These are phyloP conservation scores for Geotrichum fermentans DNA, from an alignment of 1,139 yeast genomes.

Conservation along the genomic window DNA sequence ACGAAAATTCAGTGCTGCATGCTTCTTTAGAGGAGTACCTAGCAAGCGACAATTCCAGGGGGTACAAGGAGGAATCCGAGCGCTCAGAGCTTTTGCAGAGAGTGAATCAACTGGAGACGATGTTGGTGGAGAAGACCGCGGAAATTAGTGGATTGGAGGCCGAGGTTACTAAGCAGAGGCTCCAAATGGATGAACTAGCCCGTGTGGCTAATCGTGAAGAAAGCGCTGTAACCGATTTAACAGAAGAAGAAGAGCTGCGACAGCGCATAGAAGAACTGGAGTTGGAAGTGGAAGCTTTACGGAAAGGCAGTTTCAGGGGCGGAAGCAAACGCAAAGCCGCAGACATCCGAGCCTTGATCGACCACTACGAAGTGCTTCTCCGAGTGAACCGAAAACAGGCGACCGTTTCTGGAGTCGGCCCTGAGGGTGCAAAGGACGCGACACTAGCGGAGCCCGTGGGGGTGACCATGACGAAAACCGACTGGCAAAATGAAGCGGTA, in stretches of 20 bases:
- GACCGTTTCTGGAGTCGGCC: background rate
- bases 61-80: background rate
- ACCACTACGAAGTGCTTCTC: slow-evolving; percentile 18
- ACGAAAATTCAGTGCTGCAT: slow-evolving; percentile 20
- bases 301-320: background rate
- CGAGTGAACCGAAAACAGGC: background rate
- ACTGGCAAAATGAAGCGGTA: slow-evolving; percentile 12
- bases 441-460: slow-evolving; percentile 11
- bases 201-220: slow-evolving; percentile 13
- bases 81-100: background rate
- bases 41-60: slow-evolving; percentile 9
- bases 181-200: slow-evolving; percentile 13
- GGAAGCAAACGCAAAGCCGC: background rate
- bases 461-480: slow-evolving; percentile 16
- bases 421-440: background rate
- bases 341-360: slow-evolving; percentile 16
- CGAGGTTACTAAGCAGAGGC: slow-evolving; percentile 3
- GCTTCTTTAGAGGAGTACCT: slow-evolving; percentile 13
- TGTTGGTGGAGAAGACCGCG: slow-evolving; percentile 11
- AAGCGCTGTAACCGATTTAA: background rate
- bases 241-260: background rate
- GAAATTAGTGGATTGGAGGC: background rate
- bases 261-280: slow-evolving; percentile 4
- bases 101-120: slow-evolving; percentile 18
- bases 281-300: slow-evolving; percentile 6